phyloP scores from a whole-genome alignment of 2,329 filamentous ascomycete species.

The Colletotrichum sp. region DNA sequence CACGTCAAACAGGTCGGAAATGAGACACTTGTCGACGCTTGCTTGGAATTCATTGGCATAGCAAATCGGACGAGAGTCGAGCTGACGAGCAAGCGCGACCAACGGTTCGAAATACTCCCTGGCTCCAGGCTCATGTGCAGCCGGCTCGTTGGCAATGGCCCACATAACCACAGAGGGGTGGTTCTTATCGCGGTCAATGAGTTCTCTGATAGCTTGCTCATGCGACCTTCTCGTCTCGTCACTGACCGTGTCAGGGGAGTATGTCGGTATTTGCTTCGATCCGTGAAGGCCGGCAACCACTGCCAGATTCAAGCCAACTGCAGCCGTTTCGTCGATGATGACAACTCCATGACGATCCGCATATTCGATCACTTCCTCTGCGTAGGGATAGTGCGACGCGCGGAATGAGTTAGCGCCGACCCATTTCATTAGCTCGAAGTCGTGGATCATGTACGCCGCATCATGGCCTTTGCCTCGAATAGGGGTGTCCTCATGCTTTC shows the following conservation, averaged over 20 bases:
- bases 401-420: slow-evolving; percentile 35
- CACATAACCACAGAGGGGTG: slow-evolving; percentile 29
- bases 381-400: slow-evolving; percentile 34
- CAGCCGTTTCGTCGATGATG: slow-evolving; percentile 31
- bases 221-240: slow-evolving; percentile 22
- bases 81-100: slow-evolving; percentile 21
- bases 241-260: slow-evolving; percentile 20
- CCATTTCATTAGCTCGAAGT: slow-evolving; percentile 33
- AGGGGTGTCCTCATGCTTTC: slow-evolving; percentile 30
- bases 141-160: slow-evolving; percentile 29
- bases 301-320: slow-evolving; percentile 29
- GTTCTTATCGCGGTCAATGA: slow-evolving; percentile 29
- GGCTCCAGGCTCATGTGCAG: slow-evolving; percentile 22
- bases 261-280: slow-evolving; percentile 8
- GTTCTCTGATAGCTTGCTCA: slow-evolving; percentile 26
- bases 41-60: slow-evolving; percentile 25
- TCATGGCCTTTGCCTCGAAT: slow-evolving; percentile 33
- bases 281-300: slow-evolving; percentile 20
- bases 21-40: slow-evolving; percentile 16
- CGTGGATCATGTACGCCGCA: slow-evolving; percentile 33
- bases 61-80: slow-evolving; percentile 28
- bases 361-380: slow-evolving; percentile 30
- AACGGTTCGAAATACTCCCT: slow-evolving; percentile 30
- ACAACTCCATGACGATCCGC: slow-evolving; percentile 33
- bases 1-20: slow-evolving; percentile 31